These are phyloP conservation scores for Tephrocybe sp. DNA, from an alignment of 768 basidiomycete genomes.

Conservation along the genomic window DNA sequence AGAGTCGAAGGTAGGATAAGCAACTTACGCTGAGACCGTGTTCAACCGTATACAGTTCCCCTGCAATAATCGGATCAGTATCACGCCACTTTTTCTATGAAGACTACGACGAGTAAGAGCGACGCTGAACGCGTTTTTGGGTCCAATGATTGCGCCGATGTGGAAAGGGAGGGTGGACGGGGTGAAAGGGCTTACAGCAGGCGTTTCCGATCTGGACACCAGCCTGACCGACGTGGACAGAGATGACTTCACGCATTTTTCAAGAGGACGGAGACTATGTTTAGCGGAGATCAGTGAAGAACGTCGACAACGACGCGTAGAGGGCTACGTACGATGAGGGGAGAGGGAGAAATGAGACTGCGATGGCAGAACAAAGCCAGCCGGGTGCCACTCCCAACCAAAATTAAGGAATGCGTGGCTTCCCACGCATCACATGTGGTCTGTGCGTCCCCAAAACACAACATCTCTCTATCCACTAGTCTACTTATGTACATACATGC, in stretches of 20 bases:
- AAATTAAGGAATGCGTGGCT: slow-evolving; percentile 37
- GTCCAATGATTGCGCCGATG: slow-evolving; percentile 8
- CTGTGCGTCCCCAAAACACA: slow-evolving; percentile 34
- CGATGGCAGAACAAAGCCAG: slow-evolving; percentile 45
- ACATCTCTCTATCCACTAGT: background rate
- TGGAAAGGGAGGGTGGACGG: slow-evolving; percentile 1
- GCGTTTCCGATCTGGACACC: slow-evolving; percentile 94
- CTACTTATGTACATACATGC: background rate
- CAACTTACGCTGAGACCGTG: slow-evolving; percentile 87
- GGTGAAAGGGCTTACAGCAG: slow-evolving; percentile 67
- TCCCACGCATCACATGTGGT: slow-evolving; percentile 43
- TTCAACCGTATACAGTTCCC: slow-evolving; percentile 98
- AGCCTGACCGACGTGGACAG: slow-evolving; percentile 95
- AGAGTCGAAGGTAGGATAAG: background rate
- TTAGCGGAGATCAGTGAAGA: slow-evolving; percentile 19
- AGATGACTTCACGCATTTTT: slow-evolving; percentile 90
- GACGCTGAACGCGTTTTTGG: slow-evolving; percentile 16
- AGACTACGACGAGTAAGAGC: background rate
- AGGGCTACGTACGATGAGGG: slow-evolving; percentile 25
- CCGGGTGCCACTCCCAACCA: slow-evolving; percentile 38
- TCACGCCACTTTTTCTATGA: slow-evolving; percentile 17
- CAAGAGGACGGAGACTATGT: slow-evolving; percentile 22
- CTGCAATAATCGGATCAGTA: slow-evolving; percentile 39
- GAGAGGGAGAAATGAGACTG: slow-evolving; percentile 24
- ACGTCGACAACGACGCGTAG: slow-evolving; percentile 21